Evolutionary conservation across 768 basidiomycete genomes (phyloP), one percentile per base, ranked within the genome.

Genomic region (Phallus indusiatus): DNA sequence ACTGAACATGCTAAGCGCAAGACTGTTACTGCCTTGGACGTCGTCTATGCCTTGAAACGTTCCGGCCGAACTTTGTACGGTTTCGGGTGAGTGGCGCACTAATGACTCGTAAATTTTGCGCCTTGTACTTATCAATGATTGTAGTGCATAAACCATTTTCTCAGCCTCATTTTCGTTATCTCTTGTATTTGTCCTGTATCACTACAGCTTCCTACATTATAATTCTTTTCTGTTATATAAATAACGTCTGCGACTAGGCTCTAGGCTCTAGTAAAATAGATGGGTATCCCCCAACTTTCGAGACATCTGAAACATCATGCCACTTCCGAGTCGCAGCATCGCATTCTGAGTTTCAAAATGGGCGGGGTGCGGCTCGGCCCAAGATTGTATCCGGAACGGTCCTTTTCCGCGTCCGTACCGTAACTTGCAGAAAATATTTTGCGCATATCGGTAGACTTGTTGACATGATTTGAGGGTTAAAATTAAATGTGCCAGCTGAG

Each of bases 1-100:
- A 84, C 82, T 60, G 83, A 84, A 69, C 83, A 84, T 73, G 82
- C 83, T 54, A 84, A 84, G 73, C 74, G 79, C 62, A 66, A 69
- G 64, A 74, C 73, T 9, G 74, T 75, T 51, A 75, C 74, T 20
- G 74, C 74, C 7, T 69, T 76, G 24, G 82, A 83, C 65, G 82
- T 76, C 24, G 76, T 77, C 24, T 77, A 77, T 57, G 76, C 76
- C 16, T 67, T 77, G 20, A 77, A 77, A 69, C 74, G 75, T 42
- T 76, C 75, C 47, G 75, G 75, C 33, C 71, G 80, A 55, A 82
- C 79, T 54, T 74, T 83, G 42, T 82, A 82, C 68, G 81, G 80
- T 70, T 80, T 81, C 71, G 79, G 79, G 57, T 59, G 20, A 20
- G 57, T 59, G 12, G 42, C n/a, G 12, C n/a, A 14, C 14, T 42